These are phyloP conservation scores for Beauveria scarabaeidicola DNA, from an alignment of 2,329 filamentous ascomycete genomes.

Conservation along the genomic window DNA sequence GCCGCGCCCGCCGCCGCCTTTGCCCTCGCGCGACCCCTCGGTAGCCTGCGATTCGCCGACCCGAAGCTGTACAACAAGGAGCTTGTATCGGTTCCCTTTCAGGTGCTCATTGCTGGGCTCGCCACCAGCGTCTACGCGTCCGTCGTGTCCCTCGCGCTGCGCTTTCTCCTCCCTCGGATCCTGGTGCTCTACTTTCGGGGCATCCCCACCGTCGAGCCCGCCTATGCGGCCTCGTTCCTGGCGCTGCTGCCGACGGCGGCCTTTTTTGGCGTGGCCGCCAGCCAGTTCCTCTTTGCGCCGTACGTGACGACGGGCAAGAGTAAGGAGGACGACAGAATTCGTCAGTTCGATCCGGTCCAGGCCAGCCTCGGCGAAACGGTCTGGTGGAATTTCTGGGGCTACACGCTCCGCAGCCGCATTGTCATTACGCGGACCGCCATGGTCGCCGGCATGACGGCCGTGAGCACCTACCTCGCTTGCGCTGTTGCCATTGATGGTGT, in stretches of 20 bases:
- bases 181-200: constrained; percentile 70
- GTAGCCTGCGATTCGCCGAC: constrained; percentile 49
- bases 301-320: constrained; percentile 46
- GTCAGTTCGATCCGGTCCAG: constrained; percentile 53
- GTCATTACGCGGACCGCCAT: constrained; percentile 56
- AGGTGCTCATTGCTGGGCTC: constrained; percentile 57
- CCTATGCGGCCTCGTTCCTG: constrained; percentile 54
- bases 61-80: constrained; percentile 49
- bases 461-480: constrained; percentile 56
- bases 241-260: constrained; percentile 51
- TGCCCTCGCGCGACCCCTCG: constrained; percentile 60
- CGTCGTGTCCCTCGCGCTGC: constrained; percentile 60
- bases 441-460: constrained; percentile 47
- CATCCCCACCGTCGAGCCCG: constrained; percentile 59
- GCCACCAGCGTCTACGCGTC: constrained; percentile 67
- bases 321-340: constrained; percentile 38
- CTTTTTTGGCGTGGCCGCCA: constrained; percentile 59
- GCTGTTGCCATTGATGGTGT: constrained; percentile 61
- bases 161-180: constrained; percentile 60
- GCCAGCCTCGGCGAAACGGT: constrained; percentile 64
- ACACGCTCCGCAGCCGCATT: constrained; percentile 51
- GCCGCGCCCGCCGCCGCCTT: constrained; percentile 65
- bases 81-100: constrained; percentile 57
- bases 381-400: constrained; percentile 64
- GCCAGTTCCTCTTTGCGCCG: constrained; percentile 69